Evolutionary conservation across 78 protist species (phyloP).

Genomic region (Dictyostelium intermedium): DNA sequence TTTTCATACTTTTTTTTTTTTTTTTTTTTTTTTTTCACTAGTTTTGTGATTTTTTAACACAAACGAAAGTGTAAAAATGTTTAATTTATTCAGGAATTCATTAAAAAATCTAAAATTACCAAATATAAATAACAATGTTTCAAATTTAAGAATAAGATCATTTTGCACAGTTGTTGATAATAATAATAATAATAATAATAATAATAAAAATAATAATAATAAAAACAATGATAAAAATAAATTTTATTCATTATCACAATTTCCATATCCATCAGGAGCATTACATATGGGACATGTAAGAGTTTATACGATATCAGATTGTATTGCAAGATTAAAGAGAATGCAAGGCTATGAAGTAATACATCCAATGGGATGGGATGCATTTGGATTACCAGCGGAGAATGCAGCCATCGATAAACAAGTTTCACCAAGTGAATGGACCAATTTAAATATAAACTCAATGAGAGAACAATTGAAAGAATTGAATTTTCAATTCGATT

Average conservation of each 20-base stretch:
- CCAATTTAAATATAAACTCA: constrained; percentile 81
- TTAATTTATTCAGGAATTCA: background rate
- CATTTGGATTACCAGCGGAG: constrained; percentile 96
- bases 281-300: constrained; percentile 95
- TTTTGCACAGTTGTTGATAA: background rate
- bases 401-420: constrained; percentile 92
- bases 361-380: constrained; percentile 96
- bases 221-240: background rate
- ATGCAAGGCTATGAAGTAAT: constrained; percentile 87
- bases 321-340: constrained; percentile 81
- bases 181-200: background rate
- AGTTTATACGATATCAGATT: constrained; percentile 89
- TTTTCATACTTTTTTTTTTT: background rate
- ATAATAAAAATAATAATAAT: background rate
- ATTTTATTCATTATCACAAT: constrained; percentile 83
- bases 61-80: background rate
- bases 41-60: background rate
- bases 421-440: constrained; percentile 88
- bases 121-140: background rate
- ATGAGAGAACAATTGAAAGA: constrained; percentile 84
- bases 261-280: constrained; percentile 92
- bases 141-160: background rate
- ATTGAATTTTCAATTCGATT: constrained; percentile 82
- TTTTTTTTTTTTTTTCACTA: background rate
- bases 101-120: background rate